These are phyloP conservation scores for Hypoxylon sp. DNA, from an alignment of 2,329 filamentous ascomycete species.

Conservation along the genomic window DNA sequence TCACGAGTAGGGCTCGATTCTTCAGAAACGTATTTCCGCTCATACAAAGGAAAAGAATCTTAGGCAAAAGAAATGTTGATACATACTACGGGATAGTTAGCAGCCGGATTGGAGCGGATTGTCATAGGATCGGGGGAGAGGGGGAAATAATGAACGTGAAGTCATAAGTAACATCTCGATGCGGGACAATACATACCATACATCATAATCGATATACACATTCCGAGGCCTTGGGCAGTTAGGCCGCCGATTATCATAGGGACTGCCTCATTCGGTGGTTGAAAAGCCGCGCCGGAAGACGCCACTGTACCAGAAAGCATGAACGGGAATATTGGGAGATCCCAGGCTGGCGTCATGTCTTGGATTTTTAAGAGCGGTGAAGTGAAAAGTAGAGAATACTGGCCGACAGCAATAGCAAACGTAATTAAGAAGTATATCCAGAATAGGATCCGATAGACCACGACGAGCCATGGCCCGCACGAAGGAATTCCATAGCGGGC, in stretches of 20 bases:
- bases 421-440: conserved; percentile 61
- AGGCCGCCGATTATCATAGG: conserved; percentile 61
- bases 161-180: not conserved
- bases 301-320: conserved; percentile 59
- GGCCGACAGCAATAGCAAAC: conserved; percentile 58
- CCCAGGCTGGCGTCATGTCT: conserved; percentile 60
- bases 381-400: conserved; percentile 58
- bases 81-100: conserved; percentile 35
- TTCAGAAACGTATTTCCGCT: not conserved
- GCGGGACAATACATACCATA: conserved; percentile 51
- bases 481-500: conserved; percentile 58
- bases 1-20: no score
- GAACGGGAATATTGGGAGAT: conserved; percentile 54
- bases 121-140: not conserved
- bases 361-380: conserved; percentile 56
- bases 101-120: not conserved
- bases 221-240: conserved; percentile 62
- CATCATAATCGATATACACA: conserved; percentile 61
- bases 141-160: not conserved
- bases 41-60: not conserved
- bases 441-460: conserved; percentile 58
- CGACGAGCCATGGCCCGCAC: conserved; percentile 59
- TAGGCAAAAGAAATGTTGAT: conserved; percentile 24
- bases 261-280: conserved; percentile 54
- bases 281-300: conserved; percentile 51